Evolutionary conservation across 352 stramenopile species (phyloP), one percentile per base, ranked within the genome.

Genomic region (Phytophthora gonapodyides): DNA sequence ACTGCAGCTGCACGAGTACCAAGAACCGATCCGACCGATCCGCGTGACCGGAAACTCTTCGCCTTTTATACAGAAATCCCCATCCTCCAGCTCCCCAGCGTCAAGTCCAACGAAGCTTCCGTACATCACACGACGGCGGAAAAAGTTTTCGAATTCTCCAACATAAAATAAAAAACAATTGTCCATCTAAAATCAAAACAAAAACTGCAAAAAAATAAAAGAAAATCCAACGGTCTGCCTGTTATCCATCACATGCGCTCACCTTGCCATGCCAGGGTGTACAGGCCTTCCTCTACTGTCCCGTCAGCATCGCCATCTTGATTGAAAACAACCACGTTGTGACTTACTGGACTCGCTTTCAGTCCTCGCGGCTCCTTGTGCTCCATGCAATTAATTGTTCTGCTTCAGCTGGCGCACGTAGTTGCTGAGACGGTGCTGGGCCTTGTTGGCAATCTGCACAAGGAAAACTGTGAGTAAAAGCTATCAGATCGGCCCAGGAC

Each of bases 361-460:
- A 53, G 46, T 31, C 30, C 7, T 41, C 9, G 56, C 41, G 19
- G 30, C 45, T 37, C 58, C n/a, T 50, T 45, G 30, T 36, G 13
- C 13, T 44, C 38, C 30, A 59, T 51, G 50, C 44, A 40, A 48
- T 80, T 84, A 90, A 41, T 88, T 87, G 51, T 70, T 82, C 60
- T 93, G 76, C 71, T 96, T 96, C 21, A 95, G 69, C 62, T 88
- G 84, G 59, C 88, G 87, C 64, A 96, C 88, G 58, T 89, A 91
- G 56, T 94, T 84, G 56, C 88, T 87, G 27, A 96, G 84, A 78
- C 88, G 86, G 63, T 95, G 88, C 76, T 96, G 87, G 11, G 82
- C 82, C 72, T 96, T 93, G 77, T 94, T 94, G 21, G 86, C 86
- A 63, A 90, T 88, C 86, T 94, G 59, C 13, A 44, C 12, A 31